phyloP scores from a whole-genome alignment of 257 asterid genomes.

The Capsicum chinense region DNA sequence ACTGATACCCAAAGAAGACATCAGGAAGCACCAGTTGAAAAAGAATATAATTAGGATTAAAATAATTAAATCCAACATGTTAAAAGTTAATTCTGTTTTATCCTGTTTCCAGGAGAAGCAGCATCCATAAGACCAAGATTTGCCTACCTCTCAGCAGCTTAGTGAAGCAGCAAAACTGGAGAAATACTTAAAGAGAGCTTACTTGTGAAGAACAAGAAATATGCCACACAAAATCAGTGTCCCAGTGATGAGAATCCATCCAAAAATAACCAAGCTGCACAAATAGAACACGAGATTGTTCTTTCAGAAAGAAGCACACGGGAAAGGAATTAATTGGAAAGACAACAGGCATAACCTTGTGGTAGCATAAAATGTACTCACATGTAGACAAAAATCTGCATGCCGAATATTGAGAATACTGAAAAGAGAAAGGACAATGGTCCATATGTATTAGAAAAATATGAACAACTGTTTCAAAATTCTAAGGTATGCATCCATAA shows the following conservation, averaged over 20 bases:
- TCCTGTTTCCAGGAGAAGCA: not conserved
- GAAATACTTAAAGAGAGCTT: not conserved
- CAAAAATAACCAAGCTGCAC: slow-evolving; percentile 43
- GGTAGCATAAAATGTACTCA: not conserved
- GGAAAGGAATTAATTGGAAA: not conserved
- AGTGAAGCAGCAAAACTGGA: not conserved
- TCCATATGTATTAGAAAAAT: not conserved
- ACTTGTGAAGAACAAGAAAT: slow-evolving; percentile 49
- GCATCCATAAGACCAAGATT: not conserved
- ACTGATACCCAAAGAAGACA: not conserved
- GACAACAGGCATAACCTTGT: not conserved
- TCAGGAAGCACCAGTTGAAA: not conserved
- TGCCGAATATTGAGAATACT: slow-evolving; percentile 49
- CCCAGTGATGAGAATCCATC: slow-evolving; percentile 50
- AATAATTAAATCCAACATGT: no score
- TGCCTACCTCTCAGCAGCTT: not conserved
- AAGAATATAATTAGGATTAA: no score
- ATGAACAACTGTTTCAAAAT: not conserved
- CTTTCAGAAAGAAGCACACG: not conserved
- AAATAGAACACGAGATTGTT: not conserved
- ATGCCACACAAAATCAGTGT: slow-evolving; percentile 44
- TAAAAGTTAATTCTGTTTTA: not conserved
- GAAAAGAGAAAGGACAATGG: slow-evolving; percentile 17
- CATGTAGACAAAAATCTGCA: slow-evolving; percentile 42
- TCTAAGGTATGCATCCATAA: not conserved